Percentiles rank a stretch among this genome's conserved stretches.
Conservation (phyloP, 805 yeast genomes). For the Helenozyma baotianmanensis region DNA sequence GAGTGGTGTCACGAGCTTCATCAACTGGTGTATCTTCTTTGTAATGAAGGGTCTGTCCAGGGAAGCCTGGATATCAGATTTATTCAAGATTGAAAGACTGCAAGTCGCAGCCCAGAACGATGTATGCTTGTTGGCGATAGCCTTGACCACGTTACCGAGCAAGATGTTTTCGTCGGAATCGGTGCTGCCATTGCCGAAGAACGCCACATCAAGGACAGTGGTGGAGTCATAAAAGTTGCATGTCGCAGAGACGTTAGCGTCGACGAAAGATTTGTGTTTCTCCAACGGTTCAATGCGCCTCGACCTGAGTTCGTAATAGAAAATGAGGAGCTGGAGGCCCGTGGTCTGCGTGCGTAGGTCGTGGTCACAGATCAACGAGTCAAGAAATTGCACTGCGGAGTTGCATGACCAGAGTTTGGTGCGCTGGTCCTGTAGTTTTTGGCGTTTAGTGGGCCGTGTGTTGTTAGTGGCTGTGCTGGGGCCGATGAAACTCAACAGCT, state of each 20-base stretch:
- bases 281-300: too few species aligned
- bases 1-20: slow-evolving; percentile 33
- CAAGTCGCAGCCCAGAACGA: slow-evolving; percentile 25
- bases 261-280: too few species aligned
- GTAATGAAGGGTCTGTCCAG: background rate
- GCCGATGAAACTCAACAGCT: background rate
- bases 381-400: slow-evolving; percentile 20
- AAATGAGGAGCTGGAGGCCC: slow-evolving; percentile 26
- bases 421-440: slow-evolving; percentile 16
- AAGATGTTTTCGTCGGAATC: background rate
- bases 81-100: slow-evolving; percentile 6
- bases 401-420: slow-evolving; percentile 3
- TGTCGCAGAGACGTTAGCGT: too few species aligned
- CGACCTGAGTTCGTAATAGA: slow-evolving; percentile 17
- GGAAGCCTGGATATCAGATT: background rate
- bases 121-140: slow-evolving; percentile 4
- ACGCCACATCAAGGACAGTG: background rate
- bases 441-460: slow-evolving; percentile 17
- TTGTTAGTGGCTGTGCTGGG: too few species aligned
- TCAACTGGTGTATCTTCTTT: slow-evolving; percentile 14
- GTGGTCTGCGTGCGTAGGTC: slow-evolving; percentile 12
- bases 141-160: slow-evolving; percentile 1
- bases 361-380: slow-evolving; percentile 19
- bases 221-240: background rate
- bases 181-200: background rate